Base-by-base conservation (phyloP, 2,329 filamentous ascomycete genomes). In the Trichoderma atroviride region DNA sequence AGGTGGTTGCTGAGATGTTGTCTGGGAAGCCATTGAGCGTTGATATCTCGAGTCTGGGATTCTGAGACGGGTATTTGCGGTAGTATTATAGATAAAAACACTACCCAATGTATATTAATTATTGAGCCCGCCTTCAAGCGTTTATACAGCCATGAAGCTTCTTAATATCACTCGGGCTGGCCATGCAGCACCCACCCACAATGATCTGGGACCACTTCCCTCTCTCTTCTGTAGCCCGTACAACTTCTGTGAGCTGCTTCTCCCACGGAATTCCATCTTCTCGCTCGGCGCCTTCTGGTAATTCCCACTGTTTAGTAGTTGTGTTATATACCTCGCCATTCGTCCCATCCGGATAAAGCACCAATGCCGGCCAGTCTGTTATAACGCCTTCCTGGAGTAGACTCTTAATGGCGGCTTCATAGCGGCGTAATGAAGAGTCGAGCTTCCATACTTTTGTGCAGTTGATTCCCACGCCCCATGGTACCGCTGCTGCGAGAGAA, bases 1-100 rank as follows among this genome's bases (percentile, higher is more conserved):
- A 86, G 72, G 87, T 92, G 6, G 81, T 94, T 80, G 85, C 89
- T 13, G 91, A 94, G 79, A 83, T 94, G 84, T 83, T 92, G 53
- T 83, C 87, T 73, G 89, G 88, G 2, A 80, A 83, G 70, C 77
- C 79, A 70, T 79, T 85, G 62, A 90, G 87, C 71, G 89, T 85
- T 1, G 87, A 92, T 79, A 80, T 93, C 13, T 73, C 71, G 58
- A 68, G 52, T 19, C 67, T 76, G 55, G 72, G 75, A 9, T 47
- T 72, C 16, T 65, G 37, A 62, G 40, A 7, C 22, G 31, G 13
- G 33, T 5, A 19, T 1, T 22, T 27, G 31, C 9, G 14, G 7
- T 37, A 9, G 13, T 16, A 55, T 5, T 13, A 22, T 6, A 22
- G 47, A 22, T 63, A 63, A 50, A 63, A 16, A 27, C 9, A 40